Conservation (phyloP, 495 filamentous ascomycete species). For the Lentithecium fluviatile region DNA sequence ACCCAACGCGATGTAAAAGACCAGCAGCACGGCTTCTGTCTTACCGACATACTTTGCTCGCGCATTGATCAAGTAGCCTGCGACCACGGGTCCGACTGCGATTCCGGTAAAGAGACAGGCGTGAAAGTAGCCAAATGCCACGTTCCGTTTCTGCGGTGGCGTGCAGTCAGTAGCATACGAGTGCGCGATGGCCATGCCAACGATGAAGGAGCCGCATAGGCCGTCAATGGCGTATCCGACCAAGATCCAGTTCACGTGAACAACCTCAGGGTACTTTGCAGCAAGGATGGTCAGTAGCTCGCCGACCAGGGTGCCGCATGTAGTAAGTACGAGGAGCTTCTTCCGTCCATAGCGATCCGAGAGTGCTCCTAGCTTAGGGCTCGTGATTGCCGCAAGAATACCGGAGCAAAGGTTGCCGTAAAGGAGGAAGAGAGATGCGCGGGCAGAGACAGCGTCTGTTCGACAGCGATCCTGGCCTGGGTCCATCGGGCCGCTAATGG, state of each 20-base stretch:
- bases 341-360: constrained; percentile 89
- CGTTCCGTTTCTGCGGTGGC: constrained; percentile 68
- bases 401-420: constrained; percentile 70
- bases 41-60: constrained; percentile 1
- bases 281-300: constrained; percentile 77
- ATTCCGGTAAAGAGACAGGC: constrained; percentile 84
- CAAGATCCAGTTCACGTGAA: constrained; percentile 72
- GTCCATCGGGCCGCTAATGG: constrained; percentile 4
- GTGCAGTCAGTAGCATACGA: constrained; percentile 91
- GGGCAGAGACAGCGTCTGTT: constrained; percentile 66
- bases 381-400: constrained; percentile 67
- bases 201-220: constrained; percentile 80
- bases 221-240: constrained; percentile 75
- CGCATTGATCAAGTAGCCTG: constrained; percentile 69
- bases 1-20: constrained; percentile 77
- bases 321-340: constrained; percentile 63
- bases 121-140: constrained; percentile 88
- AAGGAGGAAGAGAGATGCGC: constrained; percentile 74
- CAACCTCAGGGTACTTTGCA: constrained; percentile 66
- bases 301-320: constrained; percentile 62
- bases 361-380: constrained; percentile 77
- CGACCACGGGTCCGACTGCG: constrained; percentile 75
- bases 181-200: constrained; percentile 72
- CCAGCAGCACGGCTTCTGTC: constrained; percentile 63
- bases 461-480: constrained; percentile 69